Evolutionary conservation across 371 early-diverging fungal species (phyloP).

Genomic region (Mucor lusitanicus): DNA sequence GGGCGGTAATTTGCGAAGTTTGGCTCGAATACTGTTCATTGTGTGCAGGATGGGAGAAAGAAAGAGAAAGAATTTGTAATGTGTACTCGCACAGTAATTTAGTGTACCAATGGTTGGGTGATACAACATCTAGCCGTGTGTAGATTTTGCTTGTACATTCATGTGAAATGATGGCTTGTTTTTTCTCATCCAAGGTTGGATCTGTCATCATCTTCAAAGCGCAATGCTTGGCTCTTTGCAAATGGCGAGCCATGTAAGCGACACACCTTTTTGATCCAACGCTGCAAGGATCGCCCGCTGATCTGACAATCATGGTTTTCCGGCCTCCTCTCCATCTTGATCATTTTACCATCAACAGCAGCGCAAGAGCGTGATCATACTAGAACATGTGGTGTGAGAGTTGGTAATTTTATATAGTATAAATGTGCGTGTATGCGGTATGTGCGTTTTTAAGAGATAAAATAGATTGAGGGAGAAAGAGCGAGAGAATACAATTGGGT

Average conservation of each 20-base stretch:
- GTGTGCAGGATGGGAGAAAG: not conserved
- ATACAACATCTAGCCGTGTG: not conserved
- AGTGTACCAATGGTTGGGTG: not conserved
- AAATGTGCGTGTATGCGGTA: not conserved
- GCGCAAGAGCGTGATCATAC: not conserved
- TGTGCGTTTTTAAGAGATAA: not conserved
- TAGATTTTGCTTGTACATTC: not conserved
- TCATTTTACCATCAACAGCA: not conserved
- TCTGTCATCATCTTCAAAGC: not conserved
- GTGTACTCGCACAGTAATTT: not conserved
- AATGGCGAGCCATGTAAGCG: too few relatives aligned
- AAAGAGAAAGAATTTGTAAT: not conserved
- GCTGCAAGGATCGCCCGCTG: too few relatives aligned
- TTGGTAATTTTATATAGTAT: not conserved
- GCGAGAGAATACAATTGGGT: not conserved
- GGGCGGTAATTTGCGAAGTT: slow-evolving; percentile 41
- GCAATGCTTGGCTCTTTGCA: not conserved
- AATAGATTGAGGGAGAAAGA: not conserved
- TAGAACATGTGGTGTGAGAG: not conserved
- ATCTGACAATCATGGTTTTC: too few relatives aligned
- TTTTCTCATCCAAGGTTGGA: not conserved
- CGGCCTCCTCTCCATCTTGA: not conserved
- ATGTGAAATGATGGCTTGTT: not conserved
- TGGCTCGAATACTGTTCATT: slow-evolving; percentile 33
- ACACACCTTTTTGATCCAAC: too few relatives aligned